Evolutionary conservation across 2,329 filamentous ascomycete genomes (phyloP).

Genomic region (Neopestalotiopsis sp.): DNA sequence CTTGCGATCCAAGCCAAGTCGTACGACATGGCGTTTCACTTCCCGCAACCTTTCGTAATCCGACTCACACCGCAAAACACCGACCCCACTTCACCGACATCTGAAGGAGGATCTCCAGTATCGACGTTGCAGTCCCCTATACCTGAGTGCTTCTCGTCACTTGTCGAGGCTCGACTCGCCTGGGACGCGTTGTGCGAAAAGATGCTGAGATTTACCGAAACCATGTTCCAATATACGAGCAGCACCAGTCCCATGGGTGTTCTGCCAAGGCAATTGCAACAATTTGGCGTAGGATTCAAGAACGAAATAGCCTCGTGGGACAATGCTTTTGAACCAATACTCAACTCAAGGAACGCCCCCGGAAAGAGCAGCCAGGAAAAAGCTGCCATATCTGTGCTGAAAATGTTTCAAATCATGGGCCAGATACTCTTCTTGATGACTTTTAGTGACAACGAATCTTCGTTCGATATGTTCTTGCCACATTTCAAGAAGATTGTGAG

Average conservation of each 20-base stretch:
- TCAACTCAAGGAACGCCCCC: conserved; percentile 53
- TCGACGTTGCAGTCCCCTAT: conserved; percentile 44
- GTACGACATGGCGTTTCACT: conserved; percentile 73
- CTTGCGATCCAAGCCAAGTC: conserved; percentile 70
- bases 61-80: conserved; percentile 48
- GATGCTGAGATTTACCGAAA: conserved; percentile 64
- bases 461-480: conserved; percentile 60
- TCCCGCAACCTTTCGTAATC: conserved; percentile 66
- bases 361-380: conserved; percentile 60
- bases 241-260: conserved; percentile 59
- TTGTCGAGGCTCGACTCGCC: conserved; percentile 60
- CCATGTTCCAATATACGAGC: conserved; percentile 51
- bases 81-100: conserved; percentile 47
- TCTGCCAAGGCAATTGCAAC: conserved; percentile 53
- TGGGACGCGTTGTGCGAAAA: conserved; percentile 63
- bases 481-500: conserved; percentile 62
- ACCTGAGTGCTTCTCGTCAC: conserved; percentile 51
- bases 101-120: conserved; percentile 49
- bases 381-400: conserved; percentile 64
- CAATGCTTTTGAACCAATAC: conserved; percentile 60
- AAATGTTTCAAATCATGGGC: conserved; percentile 67
- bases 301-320: conserved; percentile 61
- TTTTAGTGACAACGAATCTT: conserved; percentile 62
- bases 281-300: conserved; percentile 54
- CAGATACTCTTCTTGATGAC: conserved; percentile 64